phyloP scores from a whole-genome alignment of 768 basidiomycete species.

The Calocera cornea region DNA sequence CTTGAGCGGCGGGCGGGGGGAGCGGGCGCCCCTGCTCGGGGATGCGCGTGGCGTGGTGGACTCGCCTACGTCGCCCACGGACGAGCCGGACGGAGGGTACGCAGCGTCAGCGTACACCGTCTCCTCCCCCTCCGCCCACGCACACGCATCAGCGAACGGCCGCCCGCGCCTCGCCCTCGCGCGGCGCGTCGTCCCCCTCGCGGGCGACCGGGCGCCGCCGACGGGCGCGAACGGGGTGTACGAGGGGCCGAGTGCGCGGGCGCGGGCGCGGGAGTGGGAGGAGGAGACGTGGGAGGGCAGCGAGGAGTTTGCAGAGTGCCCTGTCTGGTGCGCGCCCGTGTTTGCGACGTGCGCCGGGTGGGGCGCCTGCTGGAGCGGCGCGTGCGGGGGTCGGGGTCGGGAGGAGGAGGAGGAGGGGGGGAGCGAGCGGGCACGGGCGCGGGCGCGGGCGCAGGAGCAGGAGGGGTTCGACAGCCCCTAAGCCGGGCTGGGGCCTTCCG shows the following conservation, averaged over 20 bases:
- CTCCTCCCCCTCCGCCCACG: no score
- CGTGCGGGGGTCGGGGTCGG: not conserved
- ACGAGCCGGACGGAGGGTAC: no score
- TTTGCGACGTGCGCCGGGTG: not conserved
- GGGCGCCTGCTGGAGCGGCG: not conserved
- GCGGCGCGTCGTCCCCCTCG: not conserved
- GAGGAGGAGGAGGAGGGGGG: not conserved
- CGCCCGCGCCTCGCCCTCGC: not conserved
- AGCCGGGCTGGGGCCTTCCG: no score
- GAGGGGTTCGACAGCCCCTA: not conserved
- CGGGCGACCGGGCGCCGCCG: not conserved
- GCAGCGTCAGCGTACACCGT: no score
- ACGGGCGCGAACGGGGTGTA: not conserved
- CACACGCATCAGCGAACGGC: not conserved
- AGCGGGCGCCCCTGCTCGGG: not conserved
- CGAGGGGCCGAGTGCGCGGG: not conserved
- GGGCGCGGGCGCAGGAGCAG: not conserved
- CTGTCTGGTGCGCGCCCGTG: not conserved
- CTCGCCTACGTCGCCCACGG: no score
- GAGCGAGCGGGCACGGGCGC: not conserved
- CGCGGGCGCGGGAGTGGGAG: not conserved
- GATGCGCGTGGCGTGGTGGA: not conserved
- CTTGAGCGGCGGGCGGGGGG: not conserved
- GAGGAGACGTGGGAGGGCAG: not conserved
- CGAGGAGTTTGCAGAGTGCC: not conserved